Evolutionary conservation across 345 rosid genomes (phyloP).

Genomic region (Kernera saxatilis): DNA sequence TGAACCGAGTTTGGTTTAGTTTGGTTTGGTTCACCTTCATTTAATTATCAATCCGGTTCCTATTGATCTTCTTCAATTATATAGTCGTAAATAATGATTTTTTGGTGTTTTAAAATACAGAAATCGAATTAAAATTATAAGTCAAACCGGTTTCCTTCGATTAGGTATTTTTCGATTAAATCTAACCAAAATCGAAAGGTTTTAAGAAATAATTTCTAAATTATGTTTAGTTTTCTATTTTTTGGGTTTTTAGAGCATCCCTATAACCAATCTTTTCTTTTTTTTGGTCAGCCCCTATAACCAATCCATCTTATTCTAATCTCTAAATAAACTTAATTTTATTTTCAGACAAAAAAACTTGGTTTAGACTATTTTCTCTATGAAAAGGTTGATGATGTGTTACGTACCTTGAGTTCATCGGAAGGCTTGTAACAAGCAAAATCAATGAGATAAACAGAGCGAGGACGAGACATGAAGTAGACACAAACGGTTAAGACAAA

Average conservation of each 20-base stretch:
- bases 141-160: background rate
- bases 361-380: background rate
- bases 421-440: slow-evolving; percentile 75
- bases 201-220: background rate
- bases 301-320: background rate
- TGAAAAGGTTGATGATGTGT: background rate
- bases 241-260: background rate
- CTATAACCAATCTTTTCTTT: background rate
- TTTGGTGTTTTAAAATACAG: background rate
- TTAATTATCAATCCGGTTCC: background rate
- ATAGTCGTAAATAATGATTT: background rate
- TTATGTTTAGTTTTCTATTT: background rate
- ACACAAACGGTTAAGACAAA: slow-evolving; percentile 66
- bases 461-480: slow-evolving; percentile 82
- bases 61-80: background rate
- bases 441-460: slow-evolving; percentile 76
- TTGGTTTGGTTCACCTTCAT: background rate
- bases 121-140: background rate
- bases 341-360: background rate
- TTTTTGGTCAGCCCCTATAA: background rate
- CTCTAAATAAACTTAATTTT: background rate
- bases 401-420: slow-evolving; percentile 79
- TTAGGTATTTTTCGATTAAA: background rate
- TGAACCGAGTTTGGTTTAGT: background rate
- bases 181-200: background rate